These are phyloP conservation scores for Candida takata DNA, from an alignment of 805 yeast species.

Conservation along the genomic window DNA sequence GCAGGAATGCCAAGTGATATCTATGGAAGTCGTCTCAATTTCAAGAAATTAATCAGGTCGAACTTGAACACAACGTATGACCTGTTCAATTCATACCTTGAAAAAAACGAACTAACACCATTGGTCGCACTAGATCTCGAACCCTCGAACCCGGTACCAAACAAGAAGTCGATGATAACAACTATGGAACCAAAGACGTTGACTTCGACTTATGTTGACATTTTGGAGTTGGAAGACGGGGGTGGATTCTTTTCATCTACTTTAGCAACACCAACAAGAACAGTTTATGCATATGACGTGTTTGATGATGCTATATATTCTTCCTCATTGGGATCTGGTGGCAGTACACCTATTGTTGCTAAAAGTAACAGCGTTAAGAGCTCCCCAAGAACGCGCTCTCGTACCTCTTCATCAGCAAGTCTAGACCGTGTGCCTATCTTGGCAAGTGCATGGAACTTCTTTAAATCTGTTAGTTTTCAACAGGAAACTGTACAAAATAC, in stretches of 20 bases:
- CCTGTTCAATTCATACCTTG: conserved; percentile 2
- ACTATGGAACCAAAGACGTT: conserved; percentile 5
- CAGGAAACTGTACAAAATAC: conserved; percentile 1
- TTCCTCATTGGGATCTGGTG: conserved; percentile 11
- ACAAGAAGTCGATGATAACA: conserved; percentile 41
- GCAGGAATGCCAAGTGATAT: conserved; percentile 10
- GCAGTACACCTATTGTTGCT: neutral
- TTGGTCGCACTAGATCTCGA: conserved; percentile 8
- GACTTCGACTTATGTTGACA: conserved; percentile 13
- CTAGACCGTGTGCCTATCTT: conserved; percentile 19
- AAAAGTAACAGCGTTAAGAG: neutral
- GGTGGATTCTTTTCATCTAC: neutral
- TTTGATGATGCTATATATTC: conserved; percentile 58
- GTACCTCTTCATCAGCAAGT: conserved; percentile 16
- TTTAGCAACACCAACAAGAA: conserved; percentile 19
- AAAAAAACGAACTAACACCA: conserved; percentile 1
- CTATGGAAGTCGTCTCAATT: conserved; percentile 11
- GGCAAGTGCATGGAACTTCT: conserved; percentile 20
- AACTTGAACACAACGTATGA: conserved; percentile 6
- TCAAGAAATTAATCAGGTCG: conserved; percentile 7
- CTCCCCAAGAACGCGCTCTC: conserved; percentile 4
- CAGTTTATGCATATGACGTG: conserved; percentile 55
- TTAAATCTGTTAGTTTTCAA: conserved; percentile 13
- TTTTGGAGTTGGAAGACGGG: conserved; percentile 3
- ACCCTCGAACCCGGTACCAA: conserved; percentile 35